Percentiles rank a stretch among this genome's conserved stretches.
These are phyloP conservation scores for Coemansia sp. DNA, from an alignment of 371 early-diverging fungal species.

Conservation along the genomic window DNA sequence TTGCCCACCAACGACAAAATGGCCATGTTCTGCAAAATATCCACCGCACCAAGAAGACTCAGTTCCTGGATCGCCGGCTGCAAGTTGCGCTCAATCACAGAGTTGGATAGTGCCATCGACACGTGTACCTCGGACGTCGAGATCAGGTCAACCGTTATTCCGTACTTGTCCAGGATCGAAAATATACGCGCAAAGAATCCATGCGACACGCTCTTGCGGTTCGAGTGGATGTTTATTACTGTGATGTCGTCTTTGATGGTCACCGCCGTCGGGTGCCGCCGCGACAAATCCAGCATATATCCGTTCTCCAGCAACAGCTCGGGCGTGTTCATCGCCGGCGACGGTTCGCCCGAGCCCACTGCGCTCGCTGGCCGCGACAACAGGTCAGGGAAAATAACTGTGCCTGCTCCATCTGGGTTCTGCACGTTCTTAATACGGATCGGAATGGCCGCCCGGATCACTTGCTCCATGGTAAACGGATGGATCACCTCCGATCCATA, in stretches of 20 bases:
- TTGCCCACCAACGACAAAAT: slow-evolving; percentile 95
- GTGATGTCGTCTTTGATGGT: slow-evolving; percentile 95
- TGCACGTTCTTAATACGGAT: slow-evolving; percentile 98
- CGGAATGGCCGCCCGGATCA: slow-evolving; percentile 90
- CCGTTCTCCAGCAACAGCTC: slow-evolving; percentile 73
- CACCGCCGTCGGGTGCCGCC: slow-evolving; percentile 89
- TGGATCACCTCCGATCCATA: slow-evolving; percentile 98
- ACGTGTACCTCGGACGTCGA: slow-evolving; percentile 95
- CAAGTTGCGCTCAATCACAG: slow-evolving; percentile 63
- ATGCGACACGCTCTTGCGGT: slow-evolving; percentile 90
- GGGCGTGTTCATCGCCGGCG: slow-evolving; percentile 65
- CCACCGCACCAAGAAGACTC: slow-evolving; percentile 70
- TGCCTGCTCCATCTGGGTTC: slow-evolving; percentile 87
- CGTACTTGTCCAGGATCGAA: slow-evolving; percentile 79
- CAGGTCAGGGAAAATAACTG: slow-evolving; percentile 83
- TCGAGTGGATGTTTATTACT: slow-evolving; percentile 93
- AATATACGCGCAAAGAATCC: slow-evolving; percentile 96
- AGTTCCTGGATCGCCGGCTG: slow-evolving; percentile 70
- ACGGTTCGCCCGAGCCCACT: slow-evolving; percentile 35
- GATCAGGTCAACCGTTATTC: slow-evolving; percentile 93
- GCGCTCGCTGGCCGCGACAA: slow-evolving; percentile 36
- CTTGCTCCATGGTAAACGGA: slow-evolving; percentile 99
- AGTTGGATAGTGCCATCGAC: slow-evolving; percentile 87
- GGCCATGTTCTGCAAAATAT: slow-evolving; percentile 79
- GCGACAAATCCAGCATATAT: slow-evolving; percentile 67